Evolutionary conservation across 306 rosid genomes (phyloP), one percentile per base, ranked within the genome.

Genomic region (Bauhinia variegata): DNA sequence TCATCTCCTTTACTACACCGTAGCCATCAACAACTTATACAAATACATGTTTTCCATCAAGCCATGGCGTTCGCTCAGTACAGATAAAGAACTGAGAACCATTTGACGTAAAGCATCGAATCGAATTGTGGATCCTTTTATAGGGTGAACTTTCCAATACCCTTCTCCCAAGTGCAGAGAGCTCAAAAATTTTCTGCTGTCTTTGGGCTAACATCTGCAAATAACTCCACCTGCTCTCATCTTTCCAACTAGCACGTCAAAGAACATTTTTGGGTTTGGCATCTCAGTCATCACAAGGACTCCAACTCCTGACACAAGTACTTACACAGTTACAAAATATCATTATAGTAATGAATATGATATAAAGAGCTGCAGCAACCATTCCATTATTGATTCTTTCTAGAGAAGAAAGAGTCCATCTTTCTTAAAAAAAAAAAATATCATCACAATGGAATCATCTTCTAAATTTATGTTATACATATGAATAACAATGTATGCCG

Each of bases 151-250:
- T 0, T 17, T 30, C 97, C 97, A 5, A 92, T 73, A 23, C 96
- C 92, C 74, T 68, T 92, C 55, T 85, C 96, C 1, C 97, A 96
- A 0, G 95, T 84, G 79, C 96, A 92, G 0, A 92, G 97, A 13
- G 86, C 96, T 4, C 97, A 87, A 10, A 92, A 92, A 57, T 92
- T 92, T 66, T 92, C 97, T 12, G 96, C 96, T 3, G 96, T 92
- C 77, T 77, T 92, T 0, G 97, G 97, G 8, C 91, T 84, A 8
- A 11, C 67, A 73, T 89, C 97, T 3, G 88, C 78, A 79, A 84
- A 92, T 23, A 92, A 53, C 74, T 87, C 95, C 92, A 89, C 96
- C 98, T 0, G 88, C 96, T 73, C 87, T 92, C 78, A 61, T 64
- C 76, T 31, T 86, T 60, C 96, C 98, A 23, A 89, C 87, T 59